Evolutionary conservation across 1,284 basidiomycete genomes (phyloP).

Genomic region (Pseudozyma tsukubaensis): DNA sequence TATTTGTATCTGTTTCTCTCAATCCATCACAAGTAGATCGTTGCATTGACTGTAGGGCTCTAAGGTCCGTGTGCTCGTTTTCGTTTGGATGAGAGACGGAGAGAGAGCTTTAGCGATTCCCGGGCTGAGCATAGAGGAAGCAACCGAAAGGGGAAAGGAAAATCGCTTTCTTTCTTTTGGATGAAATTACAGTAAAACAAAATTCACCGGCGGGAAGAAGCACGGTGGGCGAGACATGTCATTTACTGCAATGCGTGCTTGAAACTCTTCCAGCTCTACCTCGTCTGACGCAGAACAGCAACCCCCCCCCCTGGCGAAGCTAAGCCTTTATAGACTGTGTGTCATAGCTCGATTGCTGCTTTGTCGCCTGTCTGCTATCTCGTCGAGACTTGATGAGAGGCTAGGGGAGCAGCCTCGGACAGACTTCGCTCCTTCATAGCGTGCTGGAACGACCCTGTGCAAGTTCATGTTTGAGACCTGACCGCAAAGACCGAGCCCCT

Average conservation of each 20-base stretch:
- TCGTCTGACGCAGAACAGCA: too few species aligned
- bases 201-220: background rate
- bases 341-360: too few species aligned
- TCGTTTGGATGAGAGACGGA: too few species aligned
- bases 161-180: background rate
- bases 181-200: too few species aligned
- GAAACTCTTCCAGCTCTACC: background rate
- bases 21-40: background rate
- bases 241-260: constrained; percentile 20
- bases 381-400: too few species aligned
- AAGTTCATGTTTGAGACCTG: background rate
- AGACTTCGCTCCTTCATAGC: background rate
- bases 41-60: background rate
- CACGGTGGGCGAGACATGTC: constrained; percentile 26
- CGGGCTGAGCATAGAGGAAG: background rate
- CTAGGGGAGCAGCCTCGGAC: too few species aligned
- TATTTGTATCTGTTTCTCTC: constrained; percentile 5
- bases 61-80: background rate
- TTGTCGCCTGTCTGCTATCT: too few species aligned
- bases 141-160: background rate
- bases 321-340: background rate
- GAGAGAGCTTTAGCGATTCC: too few species aligned
- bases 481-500: background rate
- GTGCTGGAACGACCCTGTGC: background rate
- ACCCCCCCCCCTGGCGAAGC: background rate